Base-by-base conservation (phyloP, 768 basidiomycete species). In the Gyrodon lividus region DNA sequence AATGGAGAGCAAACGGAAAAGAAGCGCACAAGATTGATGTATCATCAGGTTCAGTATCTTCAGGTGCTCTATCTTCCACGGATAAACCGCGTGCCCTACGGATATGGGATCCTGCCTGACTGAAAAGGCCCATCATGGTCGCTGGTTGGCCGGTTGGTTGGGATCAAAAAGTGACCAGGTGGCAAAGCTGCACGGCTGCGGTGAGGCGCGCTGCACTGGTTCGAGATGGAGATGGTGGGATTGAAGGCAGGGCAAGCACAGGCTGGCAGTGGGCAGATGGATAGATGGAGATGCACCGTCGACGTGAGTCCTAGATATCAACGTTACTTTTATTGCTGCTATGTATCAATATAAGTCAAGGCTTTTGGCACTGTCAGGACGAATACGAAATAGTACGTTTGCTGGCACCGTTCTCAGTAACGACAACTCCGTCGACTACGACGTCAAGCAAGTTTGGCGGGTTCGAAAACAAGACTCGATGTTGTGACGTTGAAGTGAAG, bases 11-110 rank as follows among this genome's bases (percentile, higher is more conserved):
- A 51, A 47, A 42, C 34, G 42, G 53, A 48, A 57, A 62, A 58
- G 49, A 53, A 55, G 87, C 89, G 64, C 67, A 90, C 84, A 96
- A 73, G 73, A 93, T 88, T 54, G 87, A 89, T 42, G 89, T 92
- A 71, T 95, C 92, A 72, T 96, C 89, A 54, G 88, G 86, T 62
- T 92, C 84, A 35, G 87, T 87, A 66, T 91, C 90, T 57, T 89
- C 87, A 44, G 87, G 88, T 48, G 82, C 74, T 66, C 80, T 85
- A 65, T 86, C 86, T 44, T 83, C 80, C 66, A 82, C 78, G 67
- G 79, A 75, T 55, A 78, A 67, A 59, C 78, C 83, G 71, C 86
- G 86, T 77, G 85, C 83, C 75, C 81, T 81, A 51, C 76, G 81
- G 59, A 85, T 75, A 66, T 78, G 78, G 59, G 78, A 78, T 50